A percentile compares a stretch with the other conserved stretches of the same genome.
Evolutionary conservation across 73 alveolate genomes (phyloP).

Genomic region (Tetrahymena thermophila): DNA sequence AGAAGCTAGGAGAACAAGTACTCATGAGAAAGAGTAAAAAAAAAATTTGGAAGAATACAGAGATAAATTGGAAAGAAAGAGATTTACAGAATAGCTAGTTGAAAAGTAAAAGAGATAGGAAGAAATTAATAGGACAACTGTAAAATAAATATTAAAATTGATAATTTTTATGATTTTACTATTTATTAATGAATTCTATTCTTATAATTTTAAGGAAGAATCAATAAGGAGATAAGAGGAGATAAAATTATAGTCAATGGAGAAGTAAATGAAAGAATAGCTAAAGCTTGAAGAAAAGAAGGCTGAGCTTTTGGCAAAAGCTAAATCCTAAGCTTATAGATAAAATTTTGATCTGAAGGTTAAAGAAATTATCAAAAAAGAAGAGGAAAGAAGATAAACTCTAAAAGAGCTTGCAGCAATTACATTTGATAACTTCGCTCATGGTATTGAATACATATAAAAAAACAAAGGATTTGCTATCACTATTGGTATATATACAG

Average conservation of each 20-base stretch:
- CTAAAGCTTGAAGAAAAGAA: constrained; percentile 25
- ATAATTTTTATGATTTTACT: not conserved
- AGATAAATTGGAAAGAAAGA: constrained; percentile 58
- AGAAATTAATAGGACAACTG: constrained; percentile 41
- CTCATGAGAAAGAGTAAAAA: constrained; percentile 58
- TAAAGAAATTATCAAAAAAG: constrained; percentile 41
- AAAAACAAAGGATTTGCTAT: constrained; percentile 48
- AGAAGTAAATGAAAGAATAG: constrained; percentile 9
- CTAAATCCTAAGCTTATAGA: constrained; percentile 21
- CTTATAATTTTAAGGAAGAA: not conserved
- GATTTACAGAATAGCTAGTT: constrained; percentile 54
- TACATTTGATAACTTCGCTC: constrained; percentile 43
- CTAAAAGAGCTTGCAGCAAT: constrained; percentile 39
- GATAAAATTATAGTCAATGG: constrained; percentile 5
- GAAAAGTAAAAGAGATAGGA: constrained; percentile 58
- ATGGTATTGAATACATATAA: constrained; percentile 43
- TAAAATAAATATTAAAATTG: constrained; percentile 38
- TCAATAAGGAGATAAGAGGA: constrained; percentile 15
- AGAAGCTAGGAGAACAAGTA: constrained; percentile 52
- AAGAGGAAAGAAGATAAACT: constrained; percentile 53
- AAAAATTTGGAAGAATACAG: constrained; percentile 65
- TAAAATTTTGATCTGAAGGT: constrained; percentile 41
- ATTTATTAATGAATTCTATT: not conserved
- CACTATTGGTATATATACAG: constrained; percentile 41
- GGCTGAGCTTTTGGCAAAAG: not conserved